phyloP scores from a whole-genome alignment of 2,329 filamentous ascomycete species.

The Phaeosphaeriaceae sp. region DNA sequence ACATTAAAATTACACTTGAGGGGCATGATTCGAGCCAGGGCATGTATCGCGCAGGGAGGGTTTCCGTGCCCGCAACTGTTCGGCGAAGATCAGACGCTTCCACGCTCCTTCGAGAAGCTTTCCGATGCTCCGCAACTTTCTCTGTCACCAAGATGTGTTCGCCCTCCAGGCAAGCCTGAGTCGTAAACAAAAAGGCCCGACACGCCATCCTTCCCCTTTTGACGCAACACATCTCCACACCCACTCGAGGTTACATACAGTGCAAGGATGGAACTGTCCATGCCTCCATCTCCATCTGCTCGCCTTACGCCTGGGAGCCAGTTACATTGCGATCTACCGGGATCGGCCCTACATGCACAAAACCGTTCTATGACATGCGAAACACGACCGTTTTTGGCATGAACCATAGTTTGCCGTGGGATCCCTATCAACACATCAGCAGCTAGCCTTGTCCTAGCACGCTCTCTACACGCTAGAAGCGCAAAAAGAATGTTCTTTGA shows the following conservation, averaged over 20 bases:
- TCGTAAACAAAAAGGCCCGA: conserved; percentile 3
- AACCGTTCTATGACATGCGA: conserved; percentile 24
- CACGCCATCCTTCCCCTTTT: conserved; percentile 14
- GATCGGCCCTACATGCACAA: conserved; percentile 25
- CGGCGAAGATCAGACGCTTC: conserved; percentile 18
- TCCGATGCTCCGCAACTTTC: conserved; percentile 16
- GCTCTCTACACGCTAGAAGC: conserved; percentile 21
- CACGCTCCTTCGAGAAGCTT: conserved; percentile 29
- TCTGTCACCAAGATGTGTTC: conserved; percentile 26
- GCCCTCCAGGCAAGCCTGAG: conserved; percentile 20
- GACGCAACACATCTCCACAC: conserved; percentile 14
- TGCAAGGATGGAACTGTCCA: conserved; percentile 4
- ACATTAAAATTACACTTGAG: conserved; percentile 20
- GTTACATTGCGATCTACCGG: conserved; percentile 26
- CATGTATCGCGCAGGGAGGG: conserved; percentile 15
- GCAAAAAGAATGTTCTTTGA: conserved; percentile 20
- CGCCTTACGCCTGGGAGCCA: conserved; percentile 1
- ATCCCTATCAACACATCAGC: conserved; percentile 12
- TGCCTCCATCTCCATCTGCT: conserved; percentile 5
- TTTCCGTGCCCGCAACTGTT: conserved; percentile 3
- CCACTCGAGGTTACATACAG: conserved; percentile 9
- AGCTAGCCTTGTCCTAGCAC: conserved; percentile 5
- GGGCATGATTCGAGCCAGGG: conserved; percentile 9
- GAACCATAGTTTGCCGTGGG: conserved; percentile 22
- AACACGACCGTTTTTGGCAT: conserved; percentile 20